These are phyloP conservation scores for Tilletia horrida DNA, from an alignment of 1,284 basidiomycete genomes.

Conservation along the genomic window DNA sequence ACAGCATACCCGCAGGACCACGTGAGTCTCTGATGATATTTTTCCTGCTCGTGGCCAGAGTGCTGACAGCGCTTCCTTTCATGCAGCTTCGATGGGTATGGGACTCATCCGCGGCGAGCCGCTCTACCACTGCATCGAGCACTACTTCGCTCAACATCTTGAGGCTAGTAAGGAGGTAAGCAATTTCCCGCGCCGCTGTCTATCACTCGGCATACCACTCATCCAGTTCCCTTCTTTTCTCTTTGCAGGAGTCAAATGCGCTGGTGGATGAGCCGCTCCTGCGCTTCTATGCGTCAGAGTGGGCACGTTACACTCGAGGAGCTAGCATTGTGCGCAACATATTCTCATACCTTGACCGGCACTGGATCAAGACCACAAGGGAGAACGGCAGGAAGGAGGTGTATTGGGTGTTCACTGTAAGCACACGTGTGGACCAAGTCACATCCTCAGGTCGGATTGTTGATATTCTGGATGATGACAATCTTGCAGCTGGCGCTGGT, in stretches of 20 bases:
- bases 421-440: conserved; percentile 53
- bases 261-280: conserved; percentile 83
- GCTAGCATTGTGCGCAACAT: conserved; percentile 79
- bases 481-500: conserved; percentile 78
- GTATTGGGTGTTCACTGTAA: conserved; percentile 90
- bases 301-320: conserved; percentile 94
- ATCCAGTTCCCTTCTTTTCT: background rate
- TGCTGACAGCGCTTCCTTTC: background rate
- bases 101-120: conserved; percentile 15
- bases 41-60: background rate
- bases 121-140: conserved; percentile 7
- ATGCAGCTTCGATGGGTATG: background rate
- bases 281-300: conserved; percentile 85
- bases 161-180: conserved; percentile 14
- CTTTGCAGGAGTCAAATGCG: conserved; percentile 67
- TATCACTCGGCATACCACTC: conserved; percentile 3
- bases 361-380: conserved; percentile 98
- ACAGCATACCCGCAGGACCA: background rate
- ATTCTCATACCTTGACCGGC: conserved; percentile 94
- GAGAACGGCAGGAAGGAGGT: conserved; percentile 95
- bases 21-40: background rate
- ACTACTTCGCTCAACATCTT: conserved; percentile 15
- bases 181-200: background rate
- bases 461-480: background rate
- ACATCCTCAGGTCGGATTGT: background rate